phyloP scores from a whole-genome alignment of 2,329 filamentous ascomycete species.

The Helotiales sp. region DNA sequence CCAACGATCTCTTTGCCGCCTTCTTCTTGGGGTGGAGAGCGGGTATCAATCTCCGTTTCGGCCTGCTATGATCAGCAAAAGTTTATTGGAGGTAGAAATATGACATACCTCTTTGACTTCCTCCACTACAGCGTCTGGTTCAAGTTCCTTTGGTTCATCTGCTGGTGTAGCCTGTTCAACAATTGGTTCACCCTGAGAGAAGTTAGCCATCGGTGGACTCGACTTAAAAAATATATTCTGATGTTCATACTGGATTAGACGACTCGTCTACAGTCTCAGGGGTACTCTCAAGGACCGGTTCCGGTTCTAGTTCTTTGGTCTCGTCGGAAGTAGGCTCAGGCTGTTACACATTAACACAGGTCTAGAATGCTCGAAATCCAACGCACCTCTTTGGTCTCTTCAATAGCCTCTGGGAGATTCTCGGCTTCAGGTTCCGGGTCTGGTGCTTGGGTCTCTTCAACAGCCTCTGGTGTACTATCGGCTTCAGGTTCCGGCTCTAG shows the following conservation, averaged over 20 bases:
- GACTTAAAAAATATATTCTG: no score
- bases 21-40: constrained; percentile 5
- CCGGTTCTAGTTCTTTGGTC: constrained; percentile 6
- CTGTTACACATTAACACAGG: neutral
- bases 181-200: neutral
- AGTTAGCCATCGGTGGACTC: neutral
- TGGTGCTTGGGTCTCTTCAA: neutral
- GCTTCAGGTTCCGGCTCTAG: neutral
- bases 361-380: neutral
- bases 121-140: neutral
- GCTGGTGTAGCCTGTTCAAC: neutral
- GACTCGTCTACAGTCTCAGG: neutral
- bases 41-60: constrained; percentile 8
- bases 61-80: neutral
- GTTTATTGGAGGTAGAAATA: neutral
- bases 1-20: constrained; percentile 3
- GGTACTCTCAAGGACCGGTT: neutral
- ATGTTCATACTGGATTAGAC: neutral
- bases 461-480: neutral
- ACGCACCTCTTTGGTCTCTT: neutral
- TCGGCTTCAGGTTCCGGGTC: neutral
- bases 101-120: neutral
- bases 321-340: neutral
- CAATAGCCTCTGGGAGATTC: neutral
- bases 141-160: neutral